Evolutionary conservation across 2,329 filamentous ascomycete genomes (phyloP).

Genomic region (Cercospora berteroae): DNA sequence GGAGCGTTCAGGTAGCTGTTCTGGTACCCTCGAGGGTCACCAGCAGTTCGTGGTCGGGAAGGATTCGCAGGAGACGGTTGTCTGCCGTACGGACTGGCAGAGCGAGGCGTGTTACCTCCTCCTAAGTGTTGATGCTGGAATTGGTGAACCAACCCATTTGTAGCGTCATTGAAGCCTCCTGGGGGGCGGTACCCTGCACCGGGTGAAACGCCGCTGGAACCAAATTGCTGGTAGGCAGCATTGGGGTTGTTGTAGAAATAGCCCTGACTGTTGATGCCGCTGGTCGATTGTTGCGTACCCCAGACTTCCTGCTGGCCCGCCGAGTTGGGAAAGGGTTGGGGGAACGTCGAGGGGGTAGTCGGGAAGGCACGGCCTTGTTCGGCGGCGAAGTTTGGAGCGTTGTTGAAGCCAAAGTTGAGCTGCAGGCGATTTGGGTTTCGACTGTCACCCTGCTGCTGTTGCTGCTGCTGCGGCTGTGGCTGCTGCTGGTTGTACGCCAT

Average conservation of each 20-base stretch:
- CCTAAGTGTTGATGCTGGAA: conserved; percentile 91
- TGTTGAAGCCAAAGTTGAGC: conserved; percentile 52
- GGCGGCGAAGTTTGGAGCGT: conserved; percentile 45
- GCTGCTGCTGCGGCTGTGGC: conserved; percentile 19
- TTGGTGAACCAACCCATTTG: conserved; percentile 88
- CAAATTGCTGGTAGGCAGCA: conserved; percentile 48
- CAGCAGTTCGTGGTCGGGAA: conserved; percentile 81
- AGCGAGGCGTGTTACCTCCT: conserved; percentile 62
- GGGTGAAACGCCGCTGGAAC: conserved; percentile 41
- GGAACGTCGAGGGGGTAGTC: conserved; percentile 90
- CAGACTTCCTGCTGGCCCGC: conserved; percentile 62
- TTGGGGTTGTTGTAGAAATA: conserved; percentile 55
- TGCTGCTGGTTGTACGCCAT: conserved; percentile 25
- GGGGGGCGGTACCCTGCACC: conserved; percentile 58
- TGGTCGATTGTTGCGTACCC: conserved; percentile 48
- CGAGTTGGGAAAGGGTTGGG: conserved; percentile 71
- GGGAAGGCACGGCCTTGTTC: conserved; percentile 50
- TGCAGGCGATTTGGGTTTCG: conserved; percentile 49
- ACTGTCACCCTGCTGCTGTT: conserved; percentile 29
- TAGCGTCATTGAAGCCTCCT: conserved; percentile 71
- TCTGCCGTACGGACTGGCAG: conserved; percentile 64
- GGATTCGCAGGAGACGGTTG: conserved; percentile 62
- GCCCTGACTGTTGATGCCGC: conserved; percentile 44
- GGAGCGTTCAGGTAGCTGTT: conserved; percentile 67
- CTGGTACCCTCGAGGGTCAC: conserved; percentile 61